Conservation (phyloP, 2,329 filamentous ascomycete species). For the Bipolaris gigantea region DNA sequence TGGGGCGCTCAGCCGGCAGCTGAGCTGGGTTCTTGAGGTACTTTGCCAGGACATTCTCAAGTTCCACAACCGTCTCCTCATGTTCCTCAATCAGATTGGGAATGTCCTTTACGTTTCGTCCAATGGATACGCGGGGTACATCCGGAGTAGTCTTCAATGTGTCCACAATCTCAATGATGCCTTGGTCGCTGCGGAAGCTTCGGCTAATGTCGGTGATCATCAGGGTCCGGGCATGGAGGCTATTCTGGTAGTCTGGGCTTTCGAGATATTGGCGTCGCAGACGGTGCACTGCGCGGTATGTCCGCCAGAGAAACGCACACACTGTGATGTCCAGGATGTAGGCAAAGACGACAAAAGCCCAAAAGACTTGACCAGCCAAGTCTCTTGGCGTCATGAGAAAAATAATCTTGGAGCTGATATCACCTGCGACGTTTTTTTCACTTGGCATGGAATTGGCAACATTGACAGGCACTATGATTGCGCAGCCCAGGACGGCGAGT, state of each 20-base stretch:
- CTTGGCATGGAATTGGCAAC: slow-evolving; percentile 42
- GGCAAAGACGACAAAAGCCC: slow-evolving; percentile 62
- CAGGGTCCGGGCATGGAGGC: slow-evolving; percentile 72
- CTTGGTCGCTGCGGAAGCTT: slow-evolving; percentile 78
- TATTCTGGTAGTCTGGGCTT: slow-evolving; percentile 83
- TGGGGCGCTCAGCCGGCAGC: slow-evolving; percentile 74
- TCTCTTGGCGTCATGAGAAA: slow-evolving; percentile 48
- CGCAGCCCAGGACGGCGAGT: slow-evolving; percentile 71
- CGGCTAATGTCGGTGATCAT: slow-evolving; percentile 81
- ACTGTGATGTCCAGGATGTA: slow-evolving; percentile 75
- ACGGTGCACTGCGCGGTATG: slow-evolving; percentile 73
- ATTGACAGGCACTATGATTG: slow-evolving; percentile 81
- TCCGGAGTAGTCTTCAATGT: slow-evolving; percentile 75
- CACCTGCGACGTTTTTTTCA: slow-evolving; percentile 13
- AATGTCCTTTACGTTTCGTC: slow-evolving; percentile 87
- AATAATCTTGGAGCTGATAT: slow-evolving; percentile 12
- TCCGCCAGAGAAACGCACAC: slow-evolving; percentile 82
- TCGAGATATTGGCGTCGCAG: slow-evolving; percentile 81
- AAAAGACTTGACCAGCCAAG: slow-evolving; percentile 55
- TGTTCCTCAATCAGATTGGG: slow-evolving; percentile 85
- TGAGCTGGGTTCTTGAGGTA: slow-evolving; percentile 86
- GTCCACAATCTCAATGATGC: slow-evolving; percentile 81
- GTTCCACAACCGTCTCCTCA: slow-evolving; percentile 73
- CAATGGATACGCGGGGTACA: slow-evolving; percentile 78
- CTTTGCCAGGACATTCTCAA: slow-evolving; percentile 82